Base-by-base conservation (phyloP, 805 yeast species). In the Schwanniomyces vanrijiae region DNA sequence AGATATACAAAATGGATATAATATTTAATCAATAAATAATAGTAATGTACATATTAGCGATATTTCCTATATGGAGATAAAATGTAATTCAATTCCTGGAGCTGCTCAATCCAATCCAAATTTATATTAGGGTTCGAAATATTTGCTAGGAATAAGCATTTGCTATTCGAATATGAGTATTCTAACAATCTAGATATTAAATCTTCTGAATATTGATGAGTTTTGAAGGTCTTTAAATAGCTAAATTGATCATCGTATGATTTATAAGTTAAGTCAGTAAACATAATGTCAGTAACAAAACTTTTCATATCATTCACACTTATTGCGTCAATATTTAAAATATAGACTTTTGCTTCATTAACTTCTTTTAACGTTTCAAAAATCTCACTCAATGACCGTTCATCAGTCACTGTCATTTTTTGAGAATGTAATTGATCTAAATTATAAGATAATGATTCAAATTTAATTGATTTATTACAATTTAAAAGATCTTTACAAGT, bases 121-220 rank as follows among this genome's bases (percentile, higher is more conserved):
- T 31, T 18, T 16, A 31, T 31, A 2, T 59, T 55, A 3, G 44
- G 40, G 25, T 51, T 49, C 24, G 51, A 38, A 28, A 71, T 42
- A 43, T 65, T 60, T 43, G 68, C 58, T 4, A 73, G 41, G 25
- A 68, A 60, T 31, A 72, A 59, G 24, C 71, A 56, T 48, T 71
- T 73, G 26, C 76, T 67, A 35, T 66, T 61, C 9, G 58, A 50
- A 22, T 43, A 46, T 4, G 56, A 44, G 37, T 50, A 51, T 16
- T 35, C 39, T 7, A 48, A 16, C 24, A 42, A 14, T 38, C 21
- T 44, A n/a, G 22, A 28, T 8, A 40, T 28, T n/a, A 40, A 28
- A 5, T 26, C 18, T 5, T 40, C 13, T 4, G 18, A 13, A 14
- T 31, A 28, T 6, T 28, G 28, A 3, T n/a, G 26, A 11, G 18